Evolutionary conservation across 495 filamentous ascomycete genomes (phyloP).

Genomic region (Friedmanniomyces endolithicus): DNA sequence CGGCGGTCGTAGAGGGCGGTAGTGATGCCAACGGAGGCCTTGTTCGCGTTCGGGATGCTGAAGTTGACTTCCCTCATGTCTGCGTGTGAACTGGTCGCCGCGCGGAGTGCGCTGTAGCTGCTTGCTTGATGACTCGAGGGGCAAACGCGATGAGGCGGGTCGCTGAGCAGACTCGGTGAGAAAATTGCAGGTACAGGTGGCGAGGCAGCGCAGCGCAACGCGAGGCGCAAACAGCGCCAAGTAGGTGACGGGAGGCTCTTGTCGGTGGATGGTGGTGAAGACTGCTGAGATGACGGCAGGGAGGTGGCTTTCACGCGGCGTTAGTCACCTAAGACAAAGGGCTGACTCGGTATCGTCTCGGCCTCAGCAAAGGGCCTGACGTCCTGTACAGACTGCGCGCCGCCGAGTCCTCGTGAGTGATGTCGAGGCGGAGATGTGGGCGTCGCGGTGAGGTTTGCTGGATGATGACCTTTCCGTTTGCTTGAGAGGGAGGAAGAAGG

Average conservation of each 20-base stretch:
- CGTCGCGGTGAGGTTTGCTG: too few relatives aligned
- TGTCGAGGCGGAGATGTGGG: too few relatives aligned
- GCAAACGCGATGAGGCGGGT: neutral
- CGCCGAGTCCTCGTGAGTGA: too few relatives aligned
- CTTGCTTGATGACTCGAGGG: neutral
- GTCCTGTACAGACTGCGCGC: neutral
- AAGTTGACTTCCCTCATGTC: conserved; percentile 98
- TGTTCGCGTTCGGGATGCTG: conserved; percentile 98
- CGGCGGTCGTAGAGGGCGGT: conserved; percentile 95
- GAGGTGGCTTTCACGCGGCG: neutral
- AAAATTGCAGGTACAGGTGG: too few relatives aligned
- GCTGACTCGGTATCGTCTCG: neutral
- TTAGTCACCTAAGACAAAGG: neutral
- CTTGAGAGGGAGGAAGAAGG: too few relatives aligned
- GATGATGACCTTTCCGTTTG: too few relatives aligned
- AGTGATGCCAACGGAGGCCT: conserved; percentile 97
- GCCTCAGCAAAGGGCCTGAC: neutral
- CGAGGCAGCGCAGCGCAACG: too few relatives aligned
- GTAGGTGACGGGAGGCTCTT: too few relatives aligned
- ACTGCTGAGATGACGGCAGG: neutral
- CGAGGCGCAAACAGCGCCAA: too few relatives aligned
- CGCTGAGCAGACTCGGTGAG: neutral
- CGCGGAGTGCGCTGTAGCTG: neutral
- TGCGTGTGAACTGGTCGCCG: neutral
- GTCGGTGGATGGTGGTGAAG: too few relatives aligned